Evolutionary conservation across 805 yeast species (phyloP).

Genomic region (Lachancea meyersii): DNA sequence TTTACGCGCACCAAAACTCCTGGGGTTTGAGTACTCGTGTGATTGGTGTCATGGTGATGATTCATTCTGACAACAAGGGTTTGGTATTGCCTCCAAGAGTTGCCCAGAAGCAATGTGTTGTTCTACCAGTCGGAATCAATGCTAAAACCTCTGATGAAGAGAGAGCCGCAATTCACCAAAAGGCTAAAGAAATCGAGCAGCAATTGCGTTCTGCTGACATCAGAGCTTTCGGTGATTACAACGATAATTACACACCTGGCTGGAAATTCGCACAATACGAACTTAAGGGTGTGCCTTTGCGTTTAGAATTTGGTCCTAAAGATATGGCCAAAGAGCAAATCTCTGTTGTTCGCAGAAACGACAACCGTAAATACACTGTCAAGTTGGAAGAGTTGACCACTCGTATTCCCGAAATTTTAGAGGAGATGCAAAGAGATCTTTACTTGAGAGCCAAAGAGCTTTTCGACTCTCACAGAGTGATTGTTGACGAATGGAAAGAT

Average conservation of each 20-base stretch:
- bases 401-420: conserved; percentile 69
- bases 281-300: conserved; percentile 89
- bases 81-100: conserved; percentile 96
- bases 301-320: conserved; percentile 95
- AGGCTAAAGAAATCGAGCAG: conserved; percentile 64
- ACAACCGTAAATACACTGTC: conserved; percentile 66
- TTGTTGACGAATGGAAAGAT: conserved; percentile 80
- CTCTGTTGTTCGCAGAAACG: conserved; percentile 89
- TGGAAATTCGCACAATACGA: conserved; percentile 99
- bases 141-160: conserved; percentile 75
- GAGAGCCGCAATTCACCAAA: conserved; percentile 59
- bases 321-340: conserved; percentile 77
- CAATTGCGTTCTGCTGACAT: conserved; percentile 55
- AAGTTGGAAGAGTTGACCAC: conserved; percentile 58
- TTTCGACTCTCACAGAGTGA: conserved; percentile 77
- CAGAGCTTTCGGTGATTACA: conserved; percentile 78
- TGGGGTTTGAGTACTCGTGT: conserved; percentile 99
- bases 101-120: conserved; percentile 84
- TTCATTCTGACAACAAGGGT: conserved; percentile 98
- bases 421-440: conserved; percentile 70
- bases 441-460: conserved; percentile 73
- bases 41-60: conserved; percentile 99
- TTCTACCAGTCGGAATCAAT: conserved; percentile 93
- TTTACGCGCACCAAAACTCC: conserved; percentile 91
- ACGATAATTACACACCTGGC: conserved; percentile 95